Evolutionary conservation across 2,329 filamentous ascomycete species (phyloP).

Genomic region (Pseudogymnoascus sp.): DNA sequence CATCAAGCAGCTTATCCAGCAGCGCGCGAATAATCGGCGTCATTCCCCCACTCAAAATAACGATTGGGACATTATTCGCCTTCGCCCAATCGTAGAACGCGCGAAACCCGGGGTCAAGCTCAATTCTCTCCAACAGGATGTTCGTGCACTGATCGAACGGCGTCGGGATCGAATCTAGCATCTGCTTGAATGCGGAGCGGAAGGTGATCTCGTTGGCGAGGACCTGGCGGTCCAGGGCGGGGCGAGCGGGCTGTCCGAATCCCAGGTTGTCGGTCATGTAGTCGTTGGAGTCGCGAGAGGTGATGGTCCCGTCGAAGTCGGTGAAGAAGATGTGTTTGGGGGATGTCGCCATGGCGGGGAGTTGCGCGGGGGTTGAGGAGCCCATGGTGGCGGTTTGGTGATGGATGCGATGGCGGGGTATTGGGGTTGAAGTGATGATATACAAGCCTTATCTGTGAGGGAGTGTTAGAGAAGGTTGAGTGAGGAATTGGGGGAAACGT

Average conservation of each 20-base stretch:
- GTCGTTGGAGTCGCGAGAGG: conserved; percentile 60
- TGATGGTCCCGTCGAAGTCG: conserved; percentile 97
- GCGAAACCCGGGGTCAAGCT: conserved; percentile 80
- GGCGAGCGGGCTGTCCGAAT: conserved; percentile 66
- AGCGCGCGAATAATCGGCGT: conserved; percentile 81
- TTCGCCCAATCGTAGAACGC: conserved; percentile 81
- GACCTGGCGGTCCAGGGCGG: conserved; percentile 68
- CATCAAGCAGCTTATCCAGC: conserved; percentile 72
- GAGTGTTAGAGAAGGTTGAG: neutral
- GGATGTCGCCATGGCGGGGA: conserved; percentile 57
- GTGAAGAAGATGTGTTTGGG: conserved; percentile 97
- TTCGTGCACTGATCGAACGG: conserved; percentile 79
- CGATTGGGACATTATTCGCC: conserved; percentile 79
- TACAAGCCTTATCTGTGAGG: neutral
- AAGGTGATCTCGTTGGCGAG: conserved; percentile 66
- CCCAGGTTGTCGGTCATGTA: conserved; percentile 86
- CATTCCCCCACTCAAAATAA: conserved; percentile 91
- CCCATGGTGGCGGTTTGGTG: conserved; percentile 21
- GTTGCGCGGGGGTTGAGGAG: conserved; percentile 30
- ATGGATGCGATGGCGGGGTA: conserved; percentile 7
- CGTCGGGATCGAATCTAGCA: conserved; percentile 80
- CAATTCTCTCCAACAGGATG: conserved; percentile 73
- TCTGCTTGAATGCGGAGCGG: conserved; percentile 79
- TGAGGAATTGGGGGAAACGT: neutral
- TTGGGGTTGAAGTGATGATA: neutral